These are phyloP conservation scores for Hylodesmum podocarpum DNA, from an alignment of 306 rosid species.

Conservation along the genomic window DNA sequence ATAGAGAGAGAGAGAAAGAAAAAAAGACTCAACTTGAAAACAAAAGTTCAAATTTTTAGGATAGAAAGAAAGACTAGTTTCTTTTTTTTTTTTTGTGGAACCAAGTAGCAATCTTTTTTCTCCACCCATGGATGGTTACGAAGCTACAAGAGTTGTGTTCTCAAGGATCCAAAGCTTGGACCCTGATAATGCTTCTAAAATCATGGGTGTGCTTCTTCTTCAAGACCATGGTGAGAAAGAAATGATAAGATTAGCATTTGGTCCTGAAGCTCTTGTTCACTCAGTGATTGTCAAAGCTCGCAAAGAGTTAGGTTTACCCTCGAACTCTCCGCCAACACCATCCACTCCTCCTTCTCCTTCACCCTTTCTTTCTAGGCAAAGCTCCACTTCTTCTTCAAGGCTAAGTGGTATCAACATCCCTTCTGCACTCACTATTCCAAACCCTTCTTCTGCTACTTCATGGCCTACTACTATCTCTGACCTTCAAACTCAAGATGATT, in stretches of 20 bases:
- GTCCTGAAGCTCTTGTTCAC: constrained; percentile 84
- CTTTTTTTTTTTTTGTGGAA: constrained; percentile 26
- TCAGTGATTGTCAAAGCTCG: constrained; percentile 76
- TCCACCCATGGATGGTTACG: constrained; percentile 79
- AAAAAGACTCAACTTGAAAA: constrained; percentile 3
- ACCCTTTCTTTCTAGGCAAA: constrained; percentile 61
- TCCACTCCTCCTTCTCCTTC: constrained; percentile 74
- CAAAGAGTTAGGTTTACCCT: constrained; percentile 70
- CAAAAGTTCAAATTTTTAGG: constrained; percentile 20
- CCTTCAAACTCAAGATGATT: constrained; percentile 61
- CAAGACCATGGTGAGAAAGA: constrained; percentile 99
- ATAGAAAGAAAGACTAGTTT: not conserved
- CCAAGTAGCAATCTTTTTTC: constrained; percentile 29
- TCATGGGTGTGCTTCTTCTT: constrained; percentile 89
- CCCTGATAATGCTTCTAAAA: constrained; percentile 97
- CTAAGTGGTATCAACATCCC: constrained; percentile 48
- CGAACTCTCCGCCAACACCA: constrained; percentile 69
- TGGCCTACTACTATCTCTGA: constrained; percentile 65
- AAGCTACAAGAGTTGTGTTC: constrained; percentile 86
- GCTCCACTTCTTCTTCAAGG: constrained; percentile 55
- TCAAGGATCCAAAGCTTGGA: constrained; percentile 88
- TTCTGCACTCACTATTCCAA: constrained; percentile 60
- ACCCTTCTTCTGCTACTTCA: constrained; percentile 50
- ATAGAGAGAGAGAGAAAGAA: constrained; percentile 1
- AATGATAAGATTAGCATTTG: constrained; percentile 93